These are phyloP conservation scores for Diaporthe amygdali DNA, from an alignment of 2,329 filamentous ascomycete genomes.

Conservation along the genomic window DNA sequence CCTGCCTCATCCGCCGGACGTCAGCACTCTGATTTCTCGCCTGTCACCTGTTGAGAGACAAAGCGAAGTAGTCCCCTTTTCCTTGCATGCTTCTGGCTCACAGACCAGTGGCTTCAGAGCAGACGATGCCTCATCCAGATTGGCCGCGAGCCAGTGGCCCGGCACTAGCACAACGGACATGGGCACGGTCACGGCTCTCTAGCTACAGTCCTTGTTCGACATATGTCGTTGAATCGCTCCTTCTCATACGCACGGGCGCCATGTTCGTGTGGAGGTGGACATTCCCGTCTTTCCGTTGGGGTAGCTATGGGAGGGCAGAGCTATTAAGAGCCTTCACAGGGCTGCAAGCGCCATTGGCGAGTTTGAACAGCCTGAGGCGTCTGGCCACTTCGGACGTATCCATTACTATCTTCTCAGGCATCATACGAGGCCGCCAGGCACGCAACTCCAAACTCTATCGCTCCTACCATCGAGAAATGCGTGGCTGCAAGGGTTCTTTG, in stretches of 20 bases:
- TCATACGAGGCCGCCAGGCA: neutral
- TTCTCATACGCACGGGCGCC: neutral
- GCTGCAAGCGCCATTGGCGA: constrained; percentile 2
- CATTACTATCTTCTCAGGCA: neutral
- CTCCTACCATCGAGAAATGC: constrained; percentile 7
- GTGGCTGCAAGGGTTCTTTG: neutral
- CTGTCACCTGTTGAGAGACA: constrained; percentile 5
- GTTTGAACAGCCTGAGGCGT: neutral
- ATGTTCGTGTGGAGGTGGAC: neutral
- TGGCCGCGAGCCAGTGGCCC: neutral
- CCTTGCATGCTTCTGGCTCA: constrained; percentile 11
- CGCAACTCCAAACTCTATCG: constrained; percentile 3
- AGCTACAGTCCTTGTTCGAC: neutral
- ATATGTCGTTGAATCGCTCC: neutral
- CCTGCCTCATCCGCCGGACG: constrained; percentile 18
- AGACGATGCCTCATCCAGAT: neutral
- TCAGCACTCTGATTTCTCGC: constrained; percentile 23
- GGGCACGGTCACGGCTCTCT: neutral
- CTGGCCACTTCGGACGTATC: neutral
- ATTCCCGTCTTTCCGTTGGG: neutral
- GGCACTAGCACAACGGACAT: neutral
- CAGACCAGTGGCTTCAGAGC: neutral
- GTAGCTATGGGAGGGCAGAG: neutral
- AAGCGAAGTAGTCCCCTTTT: constrained; percentile 8
- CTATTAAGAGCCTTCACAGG: neutral